These are phyloP conservation scores for Aspergillus versicolor DNA, from an alignment of 2,329 filamentous ascomycete species.

Conservation along the genomic window DNA sequence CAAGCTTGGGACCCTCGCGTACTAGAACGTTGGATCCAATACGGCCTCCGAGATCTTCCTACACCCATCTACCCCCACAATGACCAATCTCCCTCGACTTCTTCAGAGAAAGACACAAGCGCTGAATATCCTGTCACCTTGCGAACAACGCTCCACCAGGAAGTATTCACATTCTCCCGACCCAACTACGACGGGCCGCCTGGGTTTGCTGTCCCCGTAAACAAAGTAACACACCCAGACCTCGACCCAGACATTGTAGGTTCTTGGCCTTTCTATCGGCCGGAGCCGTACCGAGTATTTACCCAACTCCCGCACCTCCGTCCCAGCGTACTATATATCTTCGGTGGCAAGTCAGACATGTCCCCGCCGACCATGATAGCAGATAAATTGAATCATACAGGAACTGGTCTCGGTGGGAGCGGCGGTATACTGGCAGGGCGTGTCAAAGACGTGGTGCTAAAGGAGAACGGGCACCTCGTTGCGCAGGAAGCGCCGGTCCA, in stretches of 20 bases:
- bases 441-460: conserved; percentile 65
- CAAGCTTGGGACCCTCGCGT: conserved; percentile 78
- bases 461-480: conserved; percentile 73
- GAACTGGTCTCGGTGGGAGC: conserved; percentile 41
- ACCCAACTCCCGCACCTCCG: conserved; percentile 43
- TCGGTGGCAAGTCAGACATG: conserved; percentile 45
- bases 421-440: conserved; percentile 63
- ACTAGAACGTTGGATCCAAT: conserved; percentile 68
- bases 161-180: conserved; percentile 60
- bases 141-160: conserved; percentile 81
- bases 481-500: conserved; percentile 74
- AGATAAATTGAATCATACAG: conserved; percentile 43
- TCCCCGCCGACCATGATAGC: conserved; percentile 38
- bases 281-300: conserved; percentile 42
- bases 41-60: conserved; percentile 74
- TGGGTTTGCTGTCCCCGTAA: conserved; percentile 33
- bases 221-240: conserved; percentile 47
- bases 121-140: conserved; percentile 59
- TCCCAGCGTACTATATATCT: conserved; percentile 48
- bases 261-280: conserved; percentile 45
- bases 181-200: conserved; percentile 61
- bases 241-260: conserved; percentile 33
- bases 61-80: conserved; percentile 49
- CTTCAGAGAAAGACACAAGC: conserved; percentile 8
- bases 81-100: conserved; percentile 8